Evolutionary conservation across 371 early-diverging fungal species (phyloP).

Genomic region (Rhizopus microsporus): DNA sequence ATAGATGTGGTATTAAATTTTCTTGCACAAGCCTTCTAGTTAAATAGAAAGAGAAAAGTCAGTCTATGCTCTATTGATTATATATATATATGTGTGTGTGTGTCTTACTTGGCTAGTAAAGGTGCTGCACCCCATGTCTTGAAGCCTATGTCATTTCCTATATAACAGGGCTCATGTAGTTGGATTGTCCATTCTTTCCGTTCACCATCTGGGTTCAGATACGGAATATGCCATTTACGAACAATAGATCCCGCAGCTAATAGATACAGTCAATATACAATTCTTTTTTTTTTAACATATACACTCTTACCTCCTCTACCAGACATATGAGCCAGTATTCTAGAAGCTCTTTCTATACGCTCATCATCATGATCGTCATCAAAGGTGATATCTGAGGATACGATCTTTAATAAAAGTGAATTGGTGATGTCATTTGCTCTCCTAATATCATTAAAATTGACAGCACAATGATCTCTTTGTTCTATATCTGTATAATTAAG

Average conservation of each 20-base stretch:
- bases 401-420: constrained; percentile 28
- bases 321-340: constrained; percentile 46
- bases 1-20: constrained; percentile 36
- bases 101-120: constrained; percentile 47
- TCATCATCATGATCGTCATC: constrained; percentile 35
- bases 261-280: constrained; percentile 3
- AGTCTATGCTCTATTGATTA: neutral
- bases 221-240: constrained; percentile 52
- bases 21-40: constrained; percentile 43
- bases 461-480: constrained; percentile 24
- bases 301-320: constrained; percentile 46
- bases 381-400: constrained; percentile 27
- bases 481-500: constrained; percentile 17
- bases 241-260: constrained; percentile 50
- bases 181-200: constrained; percentile 23
- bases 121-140: constrained; percentile 58
- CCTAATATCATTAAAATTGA: constrained; percentile 26
- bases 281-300: neutral
- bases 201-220: constrained; percentile 34
- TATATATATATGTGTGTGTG: neutral
- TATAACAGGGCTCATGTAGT: constrained; percentile 48
- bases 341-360: constrained; percentile 39
- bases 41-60: neutral
- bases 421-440: constrained; percentile 28
- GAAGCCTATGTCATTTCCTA: constrained; percentile 51